Evolutionary conservation across 2,329 filamentous ascomycete species (phyloP).

Genomic region (Exophiala calicioides): DNA sequence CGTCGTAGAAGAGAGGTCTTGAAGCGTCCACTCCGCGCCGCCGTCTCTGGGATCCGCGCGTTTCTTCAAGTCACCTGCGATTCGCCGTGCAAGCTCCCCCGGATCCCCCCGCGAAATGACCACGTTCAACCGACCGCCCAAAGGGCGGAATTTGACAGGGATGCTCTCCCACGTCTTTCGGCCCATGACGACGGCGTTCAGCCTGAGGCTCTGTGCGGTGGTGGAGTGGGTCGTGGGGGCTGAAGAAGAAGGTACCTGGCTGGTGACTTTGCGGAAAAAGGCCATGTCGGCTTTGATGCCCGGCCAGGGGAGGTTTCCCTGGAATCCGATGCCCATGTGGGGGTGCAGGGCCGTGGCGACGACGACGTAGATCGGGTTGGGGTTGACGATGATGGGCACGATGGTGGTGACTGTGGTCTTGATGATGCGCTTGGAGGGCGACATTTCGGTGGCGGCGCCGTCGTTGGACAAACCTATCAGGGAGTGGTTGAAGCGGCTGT

Average conservation of each 20-base stretch:
- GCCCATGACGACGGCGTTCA: slow-evolving; percentile 90
- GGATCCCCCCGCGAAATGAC: slow-evolving; percentile 64
- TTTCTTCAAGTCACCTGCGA: slow-evolving; percentile 40
- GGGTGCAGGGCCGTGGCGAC: slow-evolving; percentile 67
- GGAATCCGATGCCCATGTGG: slow-evolving; percentile 79
- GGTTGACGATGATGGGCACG: slow-evolving; percentile 19
- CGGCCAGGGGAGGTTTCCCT: slow-evolving; percentile 82
- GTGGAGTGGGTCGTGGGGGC: slow-evolving; percentile 31
- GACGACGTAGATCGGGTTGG: slow-evolving; percentile 32
- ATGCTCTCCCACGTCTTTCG: slow-evolving; percentile 96
- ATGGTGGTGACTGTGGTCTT: slow-evolving; percentile 26
- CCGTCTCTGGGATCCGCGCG: slow-evolving; percentile 29
- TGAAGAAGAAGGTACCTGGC: slow-evolving; percentile 33
- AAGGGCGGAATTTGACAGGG: slow-evolving; percentile 72
- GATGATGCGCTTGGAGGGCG: slow-evolving; percentile 19
- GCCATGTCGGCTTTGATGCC: slow-evolving; percentile 88
- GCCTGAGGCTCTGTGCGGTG: not conserved
- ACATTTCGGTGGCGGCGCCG: slow-evolving; percentile 3
- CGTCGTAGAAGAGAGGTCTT: not conserved
- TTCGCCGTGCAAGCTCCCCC: slow-evolving; percentile 35
- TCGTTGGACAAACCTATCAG: slow-evolving; percentile 7
- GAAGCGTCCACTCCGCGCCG: slow-evolving; percentile 8
- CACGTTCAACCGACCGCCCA: slow-evolving; percentile 78
- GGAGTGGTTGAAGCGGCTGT: slow-evolving; percentile 1
- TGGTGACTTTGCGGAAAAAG: slow-evolving; percentile 90